Evolutionary conservation across 805 yeast species (phyloP), one percentile per base, ranked within the genome.

Genomic region (Wickerhamiella parazyma): DNA sequence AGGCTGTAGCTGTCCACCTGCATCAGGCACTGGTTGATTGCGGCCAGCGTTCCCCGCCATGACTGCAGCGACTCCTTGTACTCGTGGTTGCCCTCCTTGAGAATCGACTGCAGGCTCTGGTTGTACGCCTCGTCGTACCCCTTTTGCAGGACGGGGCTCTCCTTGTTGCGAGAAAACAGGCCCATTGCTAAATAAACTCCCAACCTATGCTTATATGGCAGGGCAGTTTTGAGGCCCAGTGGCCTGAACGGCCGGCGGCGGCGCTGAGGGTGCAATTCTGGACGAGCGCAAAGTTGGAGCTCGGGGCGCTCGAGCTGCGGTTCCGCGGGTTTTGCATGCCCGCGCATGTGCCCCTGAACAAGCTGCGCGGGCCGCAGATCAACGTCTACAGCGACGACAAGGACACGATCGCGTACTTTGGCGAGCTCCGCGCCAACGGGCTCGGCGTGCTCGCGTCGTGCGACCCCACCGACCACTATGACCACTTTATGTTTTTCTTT

Each of bases 41-140:
- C 46, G 6, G 54, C 52, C 8, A 64, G 53, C 9, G 68, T 63
- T 26, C 44, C 42, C 40, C 58, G 56, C 69, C 69, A 65, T 21
- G 60, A 48, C 20, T 49, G 53, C 16, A 65, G 54, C 17, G 67
- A 62, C 18, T 54, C 55, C 17, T 49, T 55, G 44, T 53, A 56
- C 41, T 61, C 59, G 41, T 60, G 59, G 46, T 59, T 60, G 21
- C 65, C 56, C 46, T 63, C 68, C 31, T 60, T 55, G 25, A 62
- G 57, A 31, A 64, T 61, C 35, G 66, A 57, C 49, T 65, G 65
- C 22, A 66, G 54, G n/a, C 65, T 60, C 28, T 56, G 48, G 50
- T 61, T 60, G 50, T 65, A 63, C n/a, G 68, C 65, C 24, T 64
- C 67, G 44, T 65, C 65, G 51, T 65, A 66, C 18, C 61, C 51